Evolutionary conservation across 805 yeast genomes (phyloP), one percentile per base, ranked within the genome.

Genomic region (Yarrowia phangngaensis): DNA sequence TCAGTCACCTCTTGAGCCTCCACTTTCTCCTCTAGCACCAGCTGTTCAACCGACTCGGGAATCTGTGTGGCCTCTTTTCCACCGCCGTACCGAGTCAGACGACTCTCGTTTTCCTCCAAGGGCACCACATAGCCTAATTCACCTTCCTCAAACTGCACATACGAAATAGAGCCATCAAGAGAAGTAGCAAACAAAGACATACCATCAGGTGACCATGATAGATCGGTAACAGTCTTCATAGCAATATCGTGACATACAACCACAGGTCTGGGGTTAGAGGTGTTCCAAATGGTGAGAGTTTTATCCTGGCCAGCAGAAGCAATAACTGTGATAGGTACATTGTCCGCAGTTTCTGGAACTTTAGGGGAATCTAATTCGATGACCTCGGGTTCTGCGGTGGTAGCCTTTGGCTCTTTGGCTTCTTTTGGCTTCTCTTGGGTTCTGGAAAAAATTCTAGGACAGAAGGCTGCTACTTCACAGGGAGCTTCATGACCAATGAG

Each of bases 261-360:
- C 40, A 92, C 64, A 1, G 98, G 97, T 41, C 85, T 72, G 4
- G 88, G 75, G 46, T 72, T 73, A 2, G 76, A 66, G 0, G 95
- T 90, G 58, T 80, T 80, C 98, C 98, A 90, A 5, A 90, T 70
- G 0, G 88, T 95, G 28, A 92, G 65, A 1, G 88, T 76, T 58
- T 85, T 80, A 64, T 90, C 98, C 65, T 90, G 97, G 8, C 97
- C 97, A 11, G 90, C 96, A 20, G 96, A 84, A 2, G 97, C 96
- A n/a, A 90, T 70, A 0, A 90, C 76, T 0, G 95, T 82, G 6
- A 83, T 72, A 15, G 56, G 57, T 11, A 55, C 46, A n/a, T n/a
- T n/a, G n/a, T n/a, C n/a, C n/a, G n/a, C n/a, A 73, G 67, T 54
- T 63, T 63, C 26, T 50, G 47, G 34, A 17, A 20, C 26, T 29